These are phyloP conservation scores for Eustoma russellianum DNA, from an alignment of 257 asterid genomes.

Conservation along the genomic window DNA sequence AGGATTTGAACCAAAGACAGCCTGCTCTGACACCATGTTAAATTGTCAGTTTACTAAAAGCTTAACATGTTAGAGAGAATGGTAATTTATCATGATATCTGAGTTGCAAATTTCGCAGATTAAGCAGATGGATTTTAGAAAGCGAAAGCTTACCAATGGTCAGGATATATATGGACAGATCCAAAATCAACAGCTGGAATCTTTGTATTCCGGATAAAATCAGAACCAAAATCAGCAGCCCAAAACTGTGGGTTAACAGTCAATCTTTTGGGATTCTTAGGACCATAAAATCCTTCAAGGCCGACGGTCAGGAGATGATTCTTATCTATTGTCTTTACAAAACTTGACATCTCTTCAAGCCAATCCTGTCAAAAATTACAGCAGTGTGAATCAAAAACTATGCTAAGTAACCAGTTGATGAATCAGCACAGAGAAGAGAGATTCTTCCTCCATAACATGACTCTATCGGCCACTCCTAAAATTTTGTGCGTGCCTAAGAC, in stretches of 20 bases:
- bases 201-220: conserved; percentile 81
- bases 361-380: conserved; percentile 56
- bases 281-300: conserved; percentile 97
- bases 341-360: conserved; percentile 94
- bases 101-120: not conserved
- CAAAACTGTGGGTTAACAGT: conserved; percentile 83
- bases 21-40: too few relatives aligned
- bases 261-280: conserved; percentile 61
- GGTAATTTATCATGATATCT: not conserved
- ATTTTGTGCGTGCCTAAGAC: too few relatives aligned
- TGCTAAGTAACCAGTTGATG: too few relatives aligned
- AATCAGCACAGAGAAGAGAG: too few relatives aligned
- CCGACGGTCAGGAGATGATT: conserved; percentile 89
- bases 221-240: conserved; percentile 95
- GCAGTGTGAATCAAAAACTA: too few relatives aligned
- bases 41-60: too few relatives aligned
- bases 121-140: not conserved
- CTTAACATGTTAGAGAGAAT: too few relatives aligned
- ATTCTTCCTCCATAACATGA: too few relatives aligned
- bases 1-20: too few relatives aligned
- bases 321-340: conserved; percentile 69
- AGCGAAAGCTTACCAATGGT: conserved; percentile 69
- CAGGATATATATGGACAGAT: conserved; percentile 92
- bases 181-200: conserved; percentile 84
- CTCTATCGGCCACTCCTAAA: too few relatives aligned